Conservation (phyloP, 805 yeast genomes). For the Suhomyces vadensis region DNA sequence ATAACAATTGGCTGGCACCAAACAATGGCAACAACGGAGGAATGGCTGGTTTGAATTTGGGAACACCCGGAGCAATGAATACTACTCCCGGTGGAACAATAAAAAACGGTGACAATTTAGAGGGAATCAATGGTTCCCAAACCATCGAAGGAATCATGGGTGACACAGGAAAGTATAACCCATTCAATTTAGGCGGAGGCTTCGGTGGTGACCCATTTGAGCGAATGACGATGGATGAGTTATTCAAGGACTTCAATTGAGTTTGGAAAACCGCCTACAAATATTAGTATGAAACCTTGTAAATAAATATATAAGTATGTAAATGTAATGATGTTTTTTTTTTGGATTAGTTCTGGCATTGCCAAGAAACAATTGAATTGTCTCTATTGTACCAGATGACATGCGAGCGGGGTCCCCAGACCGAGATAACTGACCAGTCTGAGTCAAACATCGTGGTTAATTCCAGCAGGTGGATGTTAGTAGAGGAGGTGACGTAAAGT, state of each 20-base stretch:
- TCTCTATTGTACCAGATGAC: neutral
- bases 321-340: slow-evolving; percentile 1
- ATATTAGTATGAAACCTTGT: no score
- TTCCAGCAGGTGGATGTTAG: slow-evolving; percentile 4
- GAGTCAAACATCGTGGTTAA: neutral
- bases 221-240: slow-evolving; percentile 8
- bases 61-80: neutral
- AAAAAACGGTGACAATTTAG: neutral
- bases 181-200: neutral
- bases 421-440: neutral
- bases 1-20: slow-evolving; percentile 1
- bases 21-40: neutral
- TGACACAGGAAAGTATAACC: neutral
- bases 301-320: neutral
- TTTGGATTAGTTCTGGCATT: neutral
- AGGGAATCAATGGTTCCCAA: neutral
- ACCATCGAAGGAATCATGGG: neutral
- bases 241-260: slow-evolving; percentile 11
- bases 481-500: neutral
- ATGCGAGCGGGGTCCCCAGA: neutral
- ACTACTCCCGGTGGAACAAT: neutral
- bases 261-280: neutral
- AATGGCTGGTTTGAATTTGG: neutral
- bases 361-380: slow-evolving; percentile 3
- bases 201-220: slow-evolving; percentile 2